These are phyloP conservation scores for Eremothecium cymbalariae DNA, from an alignment of 1,139 yeast genomes.

Conservation along the genomic window DNA sequence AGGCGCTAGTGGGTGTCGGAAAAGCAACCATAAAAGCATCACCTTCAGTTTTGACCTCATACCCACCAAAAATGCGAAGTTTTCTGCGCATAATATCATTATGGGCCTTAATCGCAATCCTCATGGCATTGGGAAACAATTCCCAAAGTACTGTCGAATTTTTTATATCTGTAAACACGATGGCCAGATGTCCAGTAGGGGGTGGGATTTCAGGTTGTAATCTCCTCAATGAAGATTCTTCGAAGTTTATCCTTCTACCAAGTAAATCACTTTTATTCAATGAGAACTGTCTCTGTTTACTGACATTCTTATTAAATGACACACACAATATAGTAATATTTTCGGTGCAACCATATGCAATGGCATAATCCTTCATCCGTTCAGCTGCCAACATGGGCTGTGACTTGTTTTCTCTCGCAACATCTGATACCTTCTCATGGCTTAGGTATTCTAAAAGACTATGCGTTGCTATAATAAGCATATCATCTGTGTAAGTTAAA, in stretches of 20 bases:
- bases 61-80: slow-evolving; percentile 86
- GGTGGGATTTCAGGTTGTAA: slow-evolving; percentile 90
- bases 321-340: slow-evolving; percentile 80
- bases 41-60: slow-evolving; percentile 98
- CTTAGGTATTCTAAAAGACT: slow-evolving; percentile 81
- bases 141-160: slow-evolving; percentile 94
- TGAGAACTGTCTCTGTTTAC: slow-evolving; percentile 40
- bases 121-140: slow-evolving; percentile 84
- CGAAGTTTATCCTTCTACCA: slow-evolving; percentile 43
- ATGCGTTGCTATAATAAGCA: slow-evolving; percentile 77
- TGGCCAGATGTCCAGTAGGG: slow-evolving; percentile 88
- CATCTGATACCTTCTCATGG: slow-evolving; percentile 82
- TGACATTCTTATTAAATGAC: slow-evolving; percentile 42
- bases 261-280: slow-evolving; percentile 33
- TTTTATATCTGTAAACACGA: slow-evolving; percentile 95
- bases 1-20: slow-evolving; percentile 84
- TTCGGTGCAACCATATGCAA: slow-evolving; percentile 81
- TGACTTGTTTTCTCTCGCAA: slow-evolving; percentile 70
- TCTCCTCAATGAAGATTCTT: slow-evolving; percentile 74
- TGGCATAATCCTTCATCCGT: slow-evolving; percentile 85
- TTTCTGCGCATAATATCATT: slow-evolving; percentile 92
- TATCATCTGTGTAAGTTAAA: slow-evolving; percentile 66
- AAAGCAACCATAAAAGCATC: slow-evolving; percentile 99
- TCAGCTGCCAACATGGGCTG: slow-evolving; percentile 93
- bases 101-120: slow-evolving; percentile 92